A percentile compares a stretch with the other conserved stretches of the same genome.
These are phyloP conservation scores for Aegilops tauschii DNA, from an alignment of 176 grass and related monocot species.

Conservation along the genomic window DNA sequence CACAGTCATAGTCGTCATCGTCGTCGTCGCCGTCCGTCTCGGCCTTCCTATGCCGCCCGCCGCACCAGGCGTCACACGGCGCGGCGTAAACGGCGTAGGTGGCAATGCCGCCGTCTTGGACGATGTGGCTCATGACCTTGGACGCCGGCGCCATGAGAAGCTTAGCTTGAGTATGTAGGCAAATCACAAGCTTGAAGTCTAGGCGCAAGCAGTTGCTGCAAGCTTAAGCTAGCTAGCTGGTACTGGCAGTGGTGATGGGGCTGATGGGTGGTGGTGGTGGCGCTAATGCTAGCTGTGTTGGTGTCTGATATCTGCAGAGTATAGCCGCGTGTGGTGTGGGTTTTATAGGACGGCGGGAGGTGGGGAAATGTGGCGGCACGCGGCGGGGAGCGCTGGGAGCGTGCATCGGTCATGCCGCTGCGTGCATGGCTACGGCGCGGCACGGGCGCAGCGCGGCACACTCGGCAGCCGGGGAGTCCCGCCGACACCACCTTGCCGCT, in stretches of 20 bases:
- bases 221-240: neutral
- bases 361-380: conserved; percentile 40
- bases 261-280: neutral
- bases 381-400: conserved; percentile 24
- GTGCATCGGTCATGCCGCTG: conserved; percentile 29
- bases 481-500: neutral
- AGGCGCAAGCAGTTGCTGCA: neutral
- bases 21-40: conserved; percentile 53
- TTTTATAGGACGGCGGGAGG: conserved; percentile 52
- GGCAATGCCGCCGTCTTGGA: conserved; percentile 37
- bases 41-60: conserved; percentile 28
- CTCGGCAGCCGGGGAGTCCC: neutral
- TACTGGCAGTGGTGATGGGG: neutral
- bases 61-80: neutral
- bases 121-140: conserved; percentile 15
- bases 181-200: neutral
- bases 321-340: conserved; percentile 14
- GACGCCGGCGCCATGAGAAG: conserved; percentile 36
- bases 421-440: conserved; percentile 27
- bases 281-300: conserved; percentile 30
- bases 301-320: conserved; percentile 26
- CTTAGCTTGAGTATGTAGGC: neutral
- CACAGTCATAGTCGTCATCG: conserved; percentile 64
- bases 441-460: conserved; percentile 1
- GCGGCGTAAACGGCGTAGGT: conserved; percentile 29